Conservation (phyloP, 2,329 filamentous ascomycete species). For the Colletotrichum sp. region DNA sequence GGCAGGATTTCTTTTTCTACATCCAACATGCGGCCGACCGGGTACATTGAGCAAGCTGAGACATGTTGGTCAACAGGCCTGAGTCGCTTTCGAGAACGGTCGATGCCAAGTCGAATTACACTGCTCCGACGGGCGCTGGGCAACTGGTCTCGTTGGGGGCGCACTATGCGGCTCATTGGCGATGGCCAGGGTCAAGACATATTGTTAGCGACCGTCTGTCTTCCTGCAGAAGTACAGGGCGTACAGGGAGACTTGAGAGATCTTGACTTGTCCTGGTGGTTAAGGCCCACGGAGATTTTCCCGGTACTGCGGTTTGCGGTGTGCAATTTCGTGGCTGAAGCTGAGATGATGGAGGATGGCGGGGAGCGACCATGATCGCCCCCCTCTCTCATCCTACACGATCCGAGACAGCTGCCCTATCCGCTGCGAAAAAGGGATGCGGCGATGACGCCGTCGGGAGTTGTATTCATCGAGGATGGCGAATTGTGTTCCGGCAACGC, state of each 20-base stretch:
- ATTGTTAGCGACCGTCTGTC: background rate
- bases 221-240: background rate
- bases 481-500: background rate
- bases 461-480: background rate
- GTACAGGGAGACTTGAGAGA: background rate
- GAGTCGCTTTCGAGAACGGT: background rate
- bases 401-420: background rate
- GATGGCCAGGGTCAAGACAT: background rate
- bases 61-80: background rate
- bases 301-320: background rate
- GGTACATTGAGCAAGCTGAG: background rate
- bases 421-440: conserved; percentile 1
- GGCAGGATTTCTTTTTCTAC: background rate
- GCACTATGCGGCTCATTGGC: background rate
- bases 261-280: background rate
- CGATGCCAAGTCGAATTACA: background rate
- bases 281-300: background rate
- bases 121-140: background rate
- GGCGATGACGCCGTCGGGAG: background rate
- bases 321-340: conserved; percentile 1
- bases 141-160: background rate
- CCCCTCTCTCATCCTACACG: background rate
- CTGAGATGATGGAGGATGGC: background rate
- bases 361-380: background rate
- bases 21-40: background rate